These are phyloP conservation scores for Magnaporthales sp. DNA, from an alignment of 2,329 filamentous ascomycete genomes.

Conservation along the genomic window DNA sequence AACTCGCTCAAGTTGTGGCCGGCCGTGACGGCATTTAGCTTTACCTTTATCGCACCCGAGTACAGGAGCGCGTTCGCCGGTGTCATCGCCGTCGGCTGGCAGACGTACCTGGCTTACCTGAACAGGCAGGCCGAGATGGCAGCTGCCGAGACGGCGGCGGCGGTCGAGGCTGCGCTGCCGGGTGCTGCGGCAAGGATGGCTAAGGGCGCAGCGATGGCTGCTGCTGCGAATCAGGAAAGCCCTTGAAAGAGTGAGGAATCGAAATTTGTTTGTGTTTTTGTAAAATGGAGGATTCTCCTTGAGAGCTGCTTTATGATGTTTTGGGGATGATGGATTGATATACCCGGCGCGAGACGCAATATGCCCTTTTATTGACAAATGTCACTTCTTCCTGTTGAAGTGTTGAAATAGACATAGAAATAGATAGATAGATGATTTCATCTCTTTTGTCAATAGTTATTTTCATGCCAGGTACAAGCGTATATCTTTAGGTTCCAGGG, in stretches of 20 bases:
- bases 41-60: constrained; percentile 72
- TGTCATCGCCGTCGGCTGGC: constrained; percentile 78
- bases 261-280: background rate
- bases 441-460: background rate
- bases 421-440: background rate
- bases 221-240: background rate
- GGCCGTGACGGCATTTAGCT: constrained; percentile 74
- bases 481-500: background rate
- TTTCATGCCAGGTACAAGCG: background rate
- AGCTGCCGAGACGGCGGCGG: background rate
- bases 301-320: background rate
- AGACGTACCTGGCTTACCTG: constrained; percentile 78
- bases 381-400: background rate
- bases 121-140: constrained; percentile 34
- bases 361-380: background rate
- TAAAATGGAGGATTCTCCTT: background rate
- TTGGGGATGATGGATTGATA: background rate
- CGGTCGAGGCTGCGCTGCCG: background rate
- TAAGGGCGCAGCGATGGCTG: background rate
- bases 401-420: background rate
- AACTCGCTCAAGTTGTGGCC: constrained; percentile 89
- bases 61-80: constrained; percentile 76
- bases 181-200: background rate
- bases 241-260: background rate
- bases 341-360: background rate